These are phyloP conservation scores for Candida coleopterorum DNA, from an alignment of 805 yeast genomes.

Conservation along the genomic window DNA sequence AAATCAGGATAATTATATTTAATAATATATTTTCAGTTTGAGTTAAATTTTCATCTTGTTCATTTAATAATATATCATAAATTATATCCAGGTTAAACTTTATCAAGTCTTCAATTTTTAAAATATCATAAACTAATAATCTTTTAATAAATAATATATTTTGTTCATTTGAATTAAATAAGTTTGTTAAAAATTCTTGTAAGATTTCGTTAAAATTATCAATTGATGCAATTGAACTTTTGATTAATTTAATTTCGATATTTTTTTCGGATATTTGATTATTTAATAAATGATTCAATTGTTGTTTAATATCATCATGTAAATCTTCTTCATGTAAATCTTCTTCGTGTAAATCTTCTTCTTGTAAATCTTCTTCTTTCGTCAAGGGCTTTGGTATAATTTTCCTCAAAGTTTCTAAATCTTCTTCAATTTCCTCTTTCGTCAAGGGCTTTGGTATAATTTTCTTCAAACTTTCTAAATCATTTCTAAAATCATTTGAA, in stretches of 20 bases:
- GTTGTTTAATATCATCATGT: slow-evolving; percentile 2
- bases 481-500: slow-evolving; percentile 21
- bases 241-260: slow-evolving; percentile 7
- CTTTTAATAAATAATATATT: slow-evolving; percentile 6
- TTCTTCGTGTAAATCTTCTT: neutral
- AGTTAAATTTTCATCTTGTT: neutral
- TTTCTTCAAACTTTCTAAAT: slow-evolving; percentile 19
- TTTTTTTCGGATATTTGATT: slow-evolving; percentile 6
- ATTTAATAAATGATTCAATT: neutral
- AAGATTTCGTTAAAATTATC: slow-evolving; percentile 1
- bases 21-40: slow-evolving; percentile 7
- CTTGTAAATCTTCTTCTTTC: slow-evolving; percentile 11
- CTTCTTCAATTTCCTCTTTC: slow-evolving; percentile 15
- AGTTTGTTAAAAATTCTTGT: slow-evolving; percentile 1
- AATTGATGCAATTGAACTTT: slow-evolving; percentile 1
- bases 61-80: neutral
- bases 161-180: neutral
- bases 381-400: slow-evolving; percentile 9
- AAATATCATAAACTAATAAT: slow-evolving; percentile 8
- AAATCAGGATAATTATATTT: slow-evolving; percentile 1
- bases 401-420: slow-evolving; percentile 12
- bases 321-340: neutral
- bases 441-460: slow-evolving; percentile 9
- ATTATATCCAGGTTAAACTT: neutral
- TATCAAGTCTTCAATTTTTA: slow-evolving; percentile 7